Evolutionary conservation across 768 basidiomycete species (phyloP), one percentile per base, ranked within the genome.

Genomic region (Lyophyllum shimeji): DNA sequence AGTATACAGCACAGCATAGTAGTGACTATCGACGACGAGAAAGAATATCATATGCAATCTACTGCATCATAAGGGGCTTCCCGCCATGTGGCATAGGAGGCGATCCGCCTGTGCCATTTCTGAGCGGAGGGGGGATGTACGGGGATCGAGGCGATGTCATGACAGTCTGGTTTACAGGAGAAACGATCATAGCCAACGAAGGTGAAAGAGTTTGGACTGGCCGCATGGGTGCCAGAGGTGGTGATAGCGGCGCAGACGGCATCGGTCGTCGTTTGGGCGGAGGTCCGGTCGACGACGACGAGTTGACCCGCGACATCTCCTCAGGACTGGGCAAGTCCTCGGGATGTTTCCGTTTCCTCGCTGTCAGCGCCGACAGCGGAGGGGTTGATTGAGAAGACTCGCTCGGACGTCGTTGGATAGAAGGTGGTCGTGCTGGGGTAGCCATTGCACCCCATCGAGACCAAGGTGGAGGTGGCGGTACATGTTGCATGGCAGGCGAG

Each of bases 161-260:
- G 24, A 75, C 72, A 12, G 67, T 69, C 53, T 76, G 72, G 49
- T 77, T 76, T 5, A 73, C 71, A 0, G 84, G 84, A n/a, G 84
- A 84, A 43, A 85, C 77, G 62, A 86, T 81, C 76, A 84, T 80
- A 17, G 84, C 84, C 39, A 86, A 65, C 17, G 84, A 86, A 7
- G 85, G 85, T 1, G 84, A 85, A 25, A 86, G 72, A 11, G 75
- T 82, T 57, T 81, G 79, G 8, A 70, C 71, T 50, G 67, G 72
- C 53, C 73, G 68, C 47, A 69, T 65, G 6, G 71, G 72, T 12
- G 21, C 65, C 55, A 50, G 60, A 42, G 62, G 60, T 47, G 56
- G 55, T 42, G 71, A 68, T 27, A 70, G 65, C 17, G 72, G 67
- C 27, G 69, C 55, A 15, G 68, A 57, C 2, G 70, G 68, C 3